A percentile compares a stretch with the other conserved stretches of the same genome.
phyloP scores from a whole-genome alignment of 1,139 yeast genomes.

The Scheffersomyces insectosa region DNA sequence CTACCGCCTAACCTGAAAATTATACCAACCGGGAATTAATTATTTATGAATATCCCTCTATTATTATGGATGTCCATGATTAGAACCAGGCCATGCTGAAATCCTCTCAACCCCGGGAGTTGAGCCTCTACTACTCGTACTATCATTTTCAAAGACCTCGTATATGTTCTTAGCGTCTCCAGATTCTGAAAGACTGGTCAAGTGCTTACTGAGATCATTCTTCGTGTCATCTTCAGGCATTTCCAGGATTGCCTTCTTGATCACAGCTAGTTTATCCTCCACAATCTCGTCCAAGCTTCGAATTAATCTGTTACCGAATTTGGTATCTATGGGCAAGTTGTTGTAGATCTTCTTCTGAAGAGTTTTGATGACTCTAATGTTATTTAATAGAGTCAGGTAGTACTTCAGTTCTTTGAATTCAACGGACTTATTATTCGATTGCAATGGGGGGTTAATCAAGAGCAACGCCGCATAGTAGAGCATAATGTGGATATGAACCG shows the following conservation, averaged over 20 bases:
- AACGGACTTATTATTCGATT: slow-evolving; percentile 20
- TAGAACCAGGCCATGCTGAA: slow-evolving; percentile 69
- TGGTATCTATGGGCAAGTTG: slow-evolving; percentile 55
- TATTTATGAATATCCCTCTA: too few species aligned
- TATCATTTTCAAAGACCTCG: slow-evolving; percentile 20
- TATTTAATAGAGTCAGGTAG: slow-evolving; percentile 22
- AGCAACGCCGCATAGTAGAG: slow-evolving; percentile 65
- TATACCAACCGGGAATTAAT: too few species aligned
- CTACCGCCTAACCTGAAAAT: too few species aligned
- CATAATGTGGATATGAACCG: slow-evolving; percentile 73
- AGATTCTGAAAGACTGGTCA: slow-evolving; percentile 18
- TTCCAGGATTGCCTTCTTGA: slow-evolving; percentile 11
- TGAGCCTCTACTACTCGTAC: slow-evolving; percentile 24
- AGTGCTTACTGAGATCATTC: slow-evolving; percentile 16
- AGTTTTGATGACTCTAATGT: slow-evolving; percentile 34
- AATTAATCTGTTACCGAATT: slow-evolving; percentile 52
- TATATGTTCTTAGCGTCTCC: slow-evolving; percentile 15
- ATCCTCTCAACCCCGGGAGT: slow-evolving; percentile 44
- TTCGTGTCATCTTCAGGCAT: slow-evolving; percentile 12
- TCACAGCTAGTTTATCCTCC: slow-evolving; percentile 31
- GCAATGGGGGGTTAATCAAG: slow-evolving; percentile 49
- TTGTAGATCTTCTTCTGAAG: slow-evolving; percentile 44
- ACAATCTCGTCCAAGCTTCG: slow-evolving; percentile 46
- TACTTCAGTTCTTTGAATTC: slow-evolving; percentile 17
- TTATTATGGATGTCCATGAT: slow-evolving; percentile 60